These are phyloP conservation scores for Lichtheimia ornata DNA, from an alignment of 371 early-diverging fungal species.

Conservation along the genomic window DNA sequence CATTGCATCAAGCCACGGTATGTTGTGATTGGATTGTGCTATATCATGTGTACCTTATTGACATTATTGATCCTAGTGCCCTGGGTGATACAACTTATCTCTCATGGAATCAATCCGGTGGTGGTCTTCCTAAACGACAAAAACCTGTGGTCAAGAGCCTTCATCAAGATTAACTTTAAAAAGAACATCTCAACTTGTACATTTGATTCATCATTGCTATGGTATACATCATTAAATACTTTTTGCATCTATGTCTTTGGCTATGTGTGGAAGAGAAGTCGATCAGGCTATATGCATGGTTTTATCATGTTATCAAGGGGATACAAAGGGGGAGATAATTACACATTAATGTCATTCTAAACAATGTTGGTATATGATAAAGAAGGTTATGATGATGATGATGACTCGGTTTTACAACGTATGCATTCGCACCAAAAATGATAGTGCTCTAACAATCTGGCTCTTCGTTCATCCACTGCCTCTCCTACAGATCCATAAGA, in stretches of 20 bases:
- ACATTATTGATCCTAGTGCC: conserved; percentile 52
- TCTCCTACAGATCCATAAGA: conserved; percentile 64
- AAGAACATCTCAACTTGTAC: no score
- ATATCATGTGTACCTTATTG: conserved; percentile 4
- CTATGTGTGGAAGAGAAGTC: no score
- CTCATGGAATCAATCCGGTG: conserved; percentile 89
- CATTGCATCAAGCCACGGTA: conserved; percentile 90
- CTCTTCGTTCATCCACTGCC: conserved; percentile 38
- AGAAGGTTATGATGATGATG: no score
- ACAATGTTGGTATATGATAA: no score
- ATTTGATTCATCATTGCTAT: no score
- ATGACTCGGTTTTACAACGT: conserved; percentile 44
- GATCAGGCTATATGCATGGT: no score
- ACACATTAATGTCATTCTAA: no score
- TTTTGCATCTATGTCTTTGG: no score
- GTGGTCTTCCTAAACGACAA: conserved; percentile 27
- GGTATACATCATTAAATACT: no score
- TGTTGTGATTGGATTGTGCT: conserved; percentile 9
- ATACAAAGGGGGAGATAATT: no score
- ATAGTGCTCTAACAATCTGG: conserved; percentile 58
- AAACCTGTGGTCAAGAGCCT: conserved; percentile 23
- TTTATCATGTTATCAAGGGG: no score
- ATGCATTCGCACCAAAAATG: conserved; percentile 73
- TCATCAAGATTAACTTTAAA: conserved; percentile 25
- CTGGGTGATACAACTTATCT: conserved; percentile 92